Conservation (phyloP, 169 alveolate genomes). For the Fabrea salina region DNA sequence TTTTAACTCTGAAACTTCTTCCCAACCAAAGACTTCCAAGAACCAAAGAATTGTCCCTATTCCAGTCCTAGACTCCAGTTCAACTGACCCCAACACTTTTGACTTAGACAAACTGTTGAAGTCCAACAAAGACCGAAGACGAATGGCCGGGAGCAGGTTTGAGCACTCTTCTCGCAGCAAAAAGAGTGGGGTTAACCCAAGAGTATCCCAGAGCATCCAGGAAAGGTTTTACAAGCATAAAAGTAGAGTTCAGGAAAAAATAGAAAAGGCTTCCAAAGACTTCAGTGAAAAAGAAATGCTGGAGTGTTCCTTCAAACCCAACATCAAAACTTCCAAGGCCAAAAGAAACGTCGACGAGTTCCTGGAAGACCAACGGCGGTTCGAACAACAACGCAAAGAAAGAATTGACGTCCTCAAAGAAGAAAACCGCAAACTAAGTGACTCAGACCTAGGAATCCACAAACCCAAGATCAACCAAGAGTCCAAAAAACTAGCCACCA, state of each 20-base stretch:
- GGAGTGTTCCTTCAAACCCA: background rate
- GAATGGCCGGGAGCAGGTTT: background rate
- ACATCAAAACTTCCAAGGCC: background rate
- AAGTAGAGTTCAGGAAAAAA: background rate
- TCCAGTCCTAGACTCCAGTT: background rate
- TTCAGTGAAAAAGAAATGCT: background rate
- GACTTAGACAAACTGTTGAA: background rate
- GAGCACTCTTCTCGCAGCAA: background rate
- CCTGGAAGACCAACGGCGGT: background rate
- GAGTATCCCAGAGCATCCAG: background rate
- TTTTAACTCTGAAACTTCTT: background rate
- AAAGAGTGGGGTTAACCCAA: background rate
- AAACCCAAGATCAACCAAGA: background rate
- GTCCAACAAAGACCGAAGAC: background rate
- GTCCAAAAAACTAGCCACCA: background rate
- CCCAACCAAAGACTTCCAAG: background rate
- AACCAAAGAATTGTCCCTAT: background rate
- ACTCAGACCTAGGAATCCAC: background rate
- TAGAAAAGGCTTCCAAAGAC: background rate
- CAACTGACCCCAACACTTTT: background rate
- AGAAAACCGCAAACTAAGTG: background rate
- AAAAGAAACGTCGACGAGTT: slow-evolving; percentile 1
- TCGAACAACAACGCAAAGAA: background rate
- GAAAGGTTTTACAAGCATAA: background rate
- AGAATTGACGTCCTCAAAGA: background rate